phyloP scores from a whole-genome alignment of 1,284 basidiomycete species.

The Cryptococcus sp. region DNA sequence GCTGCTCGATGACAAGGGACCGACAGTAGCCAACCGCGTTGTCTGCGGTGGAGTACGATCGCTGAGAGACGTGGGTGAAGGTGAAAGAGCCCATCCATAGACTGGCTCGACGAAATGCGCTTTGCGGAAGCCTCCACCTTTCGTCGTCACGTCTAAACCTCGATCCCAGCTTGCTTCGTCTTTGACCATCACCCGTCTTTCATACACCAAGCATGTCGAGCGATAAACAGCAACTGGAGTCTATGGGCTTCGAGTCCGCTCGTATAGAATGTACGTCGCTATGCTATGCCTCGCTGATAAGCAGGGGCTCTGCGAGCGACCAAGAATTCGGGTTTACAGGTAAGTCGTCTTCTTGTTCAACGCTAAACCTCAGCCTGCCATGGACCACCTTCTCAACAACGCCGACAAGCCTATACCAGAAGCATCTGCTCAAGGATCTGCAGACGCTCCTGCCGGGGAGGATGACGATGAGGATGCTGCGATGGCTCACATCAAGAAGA shows the following conservation, averaged over 20 bases:
- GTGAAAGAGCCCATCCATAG: not conserved
- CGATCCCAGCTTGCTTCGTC: too few species aligned
- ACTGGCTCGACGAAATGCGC: not conserved
- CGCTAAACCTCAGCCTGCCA: constrained; percentile 60
- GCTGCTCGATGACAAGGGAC: too few species aligned
- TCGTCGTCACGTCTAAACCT: too few species aligned
- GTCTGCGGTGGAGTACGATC: not conserved
- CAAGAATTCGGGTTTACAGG: constrained; percentile 60
- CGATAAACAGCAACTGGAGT: constrained; percentile 70
- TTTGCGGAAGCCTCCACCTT: not conserved
- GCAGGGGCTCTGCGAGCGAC: constrained; percentile 81
- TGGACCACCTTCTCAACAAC: constrained; percentile 79
- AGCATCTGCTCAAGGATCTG: too few species aligned
- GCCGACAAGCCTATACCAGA: constrained; percentile 64
- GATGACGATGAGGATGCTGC: constrained; percentile 61
- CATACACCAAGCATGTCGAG: constrained; percentile 43
- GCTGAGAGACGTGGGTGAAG: not conserved
- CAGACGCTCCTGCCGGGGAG: too few species aligned
- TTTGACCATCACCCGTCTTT: not conserved
- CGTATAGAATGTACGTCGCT: constrained; percentile 69
- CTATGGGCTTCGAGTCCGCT: constrained; percentile 81
- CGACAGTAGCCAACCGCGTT: too few species aligned
- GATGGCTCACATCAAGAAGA: constrained; percentile 45
- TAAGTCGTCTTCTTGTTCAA: constrained; percentile 9
- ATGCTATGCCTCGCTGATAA: not conserved